Evolutionary conservation across 306 rosid genomes (phyloP), one percentile per base, ranked within the genome.

Genomic region (Quercus ilex): DNA sequence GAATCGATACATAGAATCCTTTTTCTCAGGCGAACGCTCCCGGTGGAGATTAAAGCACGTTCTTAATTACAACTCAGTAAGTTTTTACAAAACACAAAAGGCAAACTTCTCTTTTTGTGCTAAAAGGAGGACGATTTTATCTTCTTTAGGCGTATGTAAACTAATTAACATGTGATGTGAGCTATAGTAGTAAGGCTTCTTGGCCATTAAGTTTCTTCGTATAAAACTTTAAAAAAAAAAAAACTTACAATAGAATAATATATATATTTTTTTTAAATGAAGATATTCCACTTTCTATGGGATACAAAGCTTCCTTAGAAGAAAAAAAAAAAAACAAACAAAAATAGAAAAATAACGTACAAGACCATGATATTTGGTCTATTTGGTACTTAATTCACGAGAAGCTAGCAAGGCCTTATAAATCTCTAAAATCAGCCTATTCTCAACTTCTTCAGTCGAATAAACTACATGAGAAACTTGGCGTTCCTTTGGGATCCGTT

Each of bases 351-450:
- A 17, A 31, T 15, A 13, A 12, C 31, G 3, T 15, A 59, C 67
- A 30, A 3, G 71, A 18, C 51, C n/a, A 18, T 31, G 1, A 67
- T 33, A 9, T 23, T 19, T 68, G 15, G 26, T 68, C 72, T 68
- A 38, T 23, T 19, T 19, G 53, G 41, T 15, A 31, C 5, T 19
- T 68, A 67, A 28, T 35, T 68, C 72, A 8, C 52, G 52, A 35
- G 72, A 68, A 68, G 89, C 84, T 67, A 75, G 79, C 68, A 90
- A 57, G 14, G 84, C 85, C 83, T 88, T 88, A 21, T 90, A 90
- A n/a, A 90, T 90, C 88, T 90, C 94, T 15, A 76, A 71, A 3
- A 90, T 68, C 73, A 90, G 86, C 23, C 88, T 86, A 1, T 82
- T 82, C 70, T 90, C 92, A 55, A 90, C 78, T 26, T 79, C 89